Base-by-base conservation (phyloP, 805 yeast genomes). In the Jamesozyma spencerorum region DNA sequence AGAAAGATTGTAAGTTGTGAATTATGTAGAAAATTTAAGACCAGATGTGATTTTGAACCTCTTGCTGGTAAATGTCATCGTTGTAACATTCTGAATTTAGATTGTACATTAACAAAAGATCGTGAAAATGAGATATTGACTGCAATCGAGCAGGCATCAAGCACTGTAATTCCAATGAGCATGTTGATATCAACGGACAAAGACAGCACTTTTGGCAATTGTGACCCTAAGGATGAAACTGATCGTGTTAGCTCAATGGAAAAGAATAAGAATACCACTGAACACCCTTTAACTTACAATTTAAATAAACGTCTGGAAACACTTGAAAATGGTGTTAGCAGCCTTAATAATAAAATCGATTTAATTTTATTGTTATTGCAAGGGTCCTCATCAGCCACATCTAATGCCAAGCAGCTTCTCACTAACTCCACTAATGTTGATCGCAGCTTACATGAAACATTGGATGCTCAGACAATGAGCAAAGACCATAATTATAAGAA, bases 41-140 rank as follows among this genome's bases (percentile, higher is more conserved):
- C 81, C 1, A 64, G 79, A 42, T 77, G 83, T 53, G 78, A 72
- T 43, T 69, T 65, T 47, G 73, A 71, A 32, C 64, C 67, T 0
- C 49, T 58, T 2, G 51, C 54, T 11, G 66, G 65, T 4, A 67
- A 68, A 46, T 77, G 82, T 47, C 73, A 72, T 41, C 61, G 81
- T 22, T 77, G 83, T 46, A 60, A 57, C 33, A 65, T 74, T 22
- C 49, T 76, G 31, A 55, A 69, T 33, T 49, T 74, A 7, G 65
- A 62, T 0, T 77, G 83, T 45, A 72, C 79, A 0, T 49, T 75
- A 32, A 62, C 72, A 3, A 31, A 30, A 18, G 49, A 43, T 4
- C 42, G 47, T 12, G 42, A 46, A 41, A 51, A 51, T 5, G 60
- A 61, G 40, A 53, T 55, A 13, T 28, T 45, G 8, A 47, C 49